Conservation (phyloP, 768 basidiomycete genomes). For the Pulveroboletus ravenelii region DNA sequence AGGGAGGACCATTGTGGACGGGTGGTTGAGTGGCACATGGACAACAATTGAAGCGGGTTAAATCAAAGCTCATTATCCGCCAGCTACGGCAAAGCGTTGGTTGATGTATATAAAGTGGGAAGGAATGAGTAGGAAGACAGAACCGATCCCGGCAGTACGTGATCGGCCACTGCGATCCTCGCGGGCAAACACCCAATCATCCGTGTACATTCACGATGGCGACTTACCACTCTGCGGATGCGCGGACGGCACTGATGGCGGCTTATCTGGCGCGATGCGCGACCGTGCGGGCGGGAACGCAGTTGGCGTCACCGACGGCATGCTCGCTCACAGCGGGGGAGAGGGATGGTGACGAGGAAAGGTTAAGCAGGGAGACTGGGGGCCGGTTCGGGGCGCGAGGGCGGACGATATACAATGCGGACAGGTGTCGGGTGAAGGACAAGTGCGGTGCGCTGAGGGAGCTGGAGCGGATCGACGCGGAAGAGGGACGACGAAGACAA, state of each 20-base stretch:
- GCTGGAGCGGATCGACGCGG: constrained; percentile 19
- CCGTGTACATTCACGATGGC: constrained; percentile 7
- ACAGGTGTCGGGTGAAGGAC: not conserved
- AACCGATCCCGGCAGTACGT: not conserved
- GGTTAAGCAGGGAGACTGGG: not conserved
- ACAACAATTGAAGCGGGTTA: constrained; percentile 10
- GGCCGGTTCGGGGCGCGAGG: constrained; percentile 15
- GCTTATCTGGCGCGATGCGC: constrained; percentile 24
- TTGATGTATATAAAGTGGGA: constrained; percentile 23
- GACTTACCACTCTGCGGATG: constrained; percentile 31
- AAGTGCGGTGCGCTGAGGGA: constrained; percentile 1
- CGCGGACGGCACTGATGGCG: constrained; percentile 30
- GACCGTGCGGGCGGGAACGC: constrained; percentile 17
- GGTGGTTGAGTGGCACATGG: not conserved
- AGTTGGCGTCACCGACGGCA: not conserved
- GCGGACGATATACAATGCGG: constrained; percentile 29
- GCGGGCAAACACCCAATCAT: not conserved
- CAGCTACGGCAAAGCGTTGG: constrained; percentile 12
- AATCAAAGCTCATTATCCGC: constrained; percentile 17
- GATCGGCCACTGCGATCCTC: not conserved
- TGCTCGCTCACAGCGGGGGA: not conserved
- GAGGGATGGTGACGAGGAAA: not conserved
- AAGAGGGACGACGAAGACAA: constrained; percentile 14
- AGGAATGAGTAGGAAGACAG: not conserved
- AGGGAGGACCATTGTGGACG: not conserved